phyloP scores from a whole-genome alignment of 2,329 filamentous ascomycete genomes.

The Talaromyces marneffei region DNA sequence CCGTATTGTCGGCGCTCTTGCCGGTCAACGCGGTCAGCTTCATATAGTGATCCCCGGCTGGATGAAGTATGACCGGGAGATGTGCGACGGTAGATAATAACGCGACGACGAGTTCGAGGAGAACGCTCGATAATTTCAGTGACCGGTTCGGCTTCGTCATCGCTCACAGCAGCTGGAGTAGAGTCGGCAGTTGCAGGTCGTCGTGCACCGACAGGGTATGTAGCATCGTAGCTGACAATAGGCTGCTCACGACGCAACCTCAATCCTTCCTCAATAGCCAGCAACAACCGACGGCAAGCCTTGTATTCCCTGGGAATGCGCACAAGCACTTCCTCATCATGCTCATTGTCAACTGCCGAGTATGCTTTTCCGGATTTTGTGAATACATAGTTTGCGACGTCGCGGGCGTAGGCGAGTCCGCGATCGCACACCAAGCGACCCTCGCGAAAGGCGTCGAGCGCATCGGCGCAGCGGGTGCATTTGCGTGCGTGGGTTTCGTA shows the following conservation, averaged over 20 bases:
- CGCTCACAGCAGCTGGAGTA: neutral
- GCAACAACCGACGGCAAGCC: constrained; percentile 34
- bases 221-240: constrained; percentile 30
- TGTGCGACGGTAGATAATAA: constrained; percentile 32
- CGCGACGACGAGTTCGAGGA: constrained; percentile 25
- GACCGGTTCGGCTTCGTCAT: constrained; percentile 13
- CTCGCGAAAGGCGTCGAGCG: constrained; percentile 24
- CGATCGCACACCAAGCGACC: constrained; percentile 29
- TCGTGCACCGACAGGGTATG: constrained; percentile 27
- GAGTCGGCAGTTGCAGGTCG: constrained; percentile 15
- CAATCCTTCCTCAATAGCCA: constrained; percentile 40
- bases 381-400: constrained; percentile 34
- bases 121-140: constrained; percentile 28
- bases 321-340: constrained; percentile 34
- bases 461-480: constrained; percentile 29
- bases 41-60: constrained; percentile 33
- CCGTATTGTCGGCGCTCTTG: constrained; percentile 27
- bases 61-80: constrained; percentile 19
- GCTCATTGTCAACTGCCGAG: constrained; percentile 39
- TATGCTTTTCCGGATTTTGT: constrained; percentile 33
- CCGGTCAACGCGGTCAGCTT: constrained; percentile 29
- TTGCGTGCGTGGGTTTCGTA: constrained; percentile 31
- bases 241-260: constrained; percentile 21
- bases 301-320: constrained; percentile 36
- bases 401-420: constrained; percentile 28